Base-by-base conservation (phyloP, 2,329 filamentous ascomycete genomes). In the Colletotrichum incanum region DNA sequence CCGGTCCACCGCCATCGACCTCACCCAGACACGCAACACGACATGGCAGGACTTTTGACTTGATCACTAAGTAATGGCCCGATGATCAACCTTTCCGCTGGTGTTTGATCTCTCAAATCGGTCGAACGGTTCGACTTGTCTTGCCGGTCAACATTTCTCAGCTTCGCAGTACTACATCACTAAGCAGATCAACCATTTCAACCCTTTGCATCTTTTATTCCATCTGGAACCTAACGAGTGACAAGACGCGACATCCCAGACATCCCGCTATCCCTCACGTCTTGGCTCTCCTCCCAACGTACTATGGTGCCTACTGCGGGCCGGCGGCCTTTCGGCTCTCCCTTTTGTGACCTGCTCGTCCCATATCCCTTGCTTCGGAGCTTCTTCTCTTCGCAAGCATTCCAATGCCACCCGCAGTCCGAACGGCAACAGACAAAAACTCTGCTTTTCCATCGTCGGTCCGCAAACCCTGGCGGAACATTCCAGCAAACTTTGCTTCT, bases 151-250 rank as follows among this genome's bases (percentile, higher is more conserved):
- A 50, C n/a, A 20, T 31, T 41, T 41, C 31, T n/a, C 45, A 52
- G 28, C 55, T 58, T 7, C 54, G 6, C 14, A 2, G 31, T 41
- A 16, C n/a, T 26, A 7, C 23, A 6, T 41, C 20, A 39, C 31
- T 41, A 28, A 3, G 26, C 39, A 28, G 49, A 64, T 65, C 39
- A 39, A 37, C 39, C 63, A 26, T 23, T 20, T 67, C 9, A 45
- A n/a, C 54, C n/a, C 28, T 54, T 47, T 37, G 39, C 23, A 31
- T 63, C 31, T 62, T 62, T 26, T 45, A 54, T 58, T 60, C 45
- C 65, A 45, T 64, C 52, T 60, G 70, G 66, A 72, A 72, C 70
- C 34, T 72, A 31, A 55, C 65, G 70, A 72, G 66, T 72, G 70
- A 72, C 70, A 72, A 60, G 59, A 55, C 52, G 47, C 67, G 54